Evolutionary conservation across 805 yeast species (phyloP), one percentile per base, ranked within the genome.

Genomic region (Kodamaea jinghongensis): DNA sequence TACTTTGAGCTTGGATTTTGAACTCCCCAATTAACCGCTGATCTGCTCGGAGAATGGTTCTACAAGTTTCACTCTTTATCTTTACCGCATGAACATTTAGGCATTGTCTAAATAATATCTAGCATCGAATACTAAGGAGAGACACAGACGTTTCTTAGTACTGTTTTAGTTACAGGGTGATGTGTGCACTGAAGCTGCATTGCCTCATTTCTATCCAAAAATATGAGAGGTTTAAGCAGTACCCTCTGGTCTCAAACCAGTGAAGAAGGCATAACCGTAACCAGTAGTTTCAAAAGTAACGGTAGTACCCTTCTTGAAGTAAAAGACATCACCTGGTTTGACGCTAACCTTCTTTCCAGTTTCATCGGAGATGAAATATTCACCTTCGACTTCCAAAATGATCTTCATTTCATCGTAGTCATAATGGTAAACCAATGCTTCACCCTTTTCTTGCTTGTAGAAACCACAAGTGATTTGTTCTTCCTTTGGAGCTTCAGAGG

Each of bases 391-490:
- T 60, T 82, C 86, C 46, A 81, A 70, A 57, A 79, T 74, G 50
- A 82, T 68, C 65, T 82, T 82, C 88, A 55, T 82, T 86, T 62
- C 80, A 58, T 45, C 49, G 38, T 48, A 76, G 54, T 63, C 66
- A 65, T 82, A 82, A 41, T 67, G 60, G 73, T 82, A 82, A n/a
- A 76, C 85, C 56, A 82, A 71, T 35, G 83, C 76, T 58, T 76
- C 80, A 43, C 88, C 88, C 41, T 67, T 65, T 60, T 79, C 83
- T 63, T 82, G 87, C 54, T 69, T 73, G 74, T 77, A 82, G 67
- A 82, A 81, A 38, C 89, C 89, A 56, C 81, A 70, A 12, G 81
- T 62, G 48, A 82, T 76, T 58, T 77, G 78, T 56, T 79, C 61
- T 36, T 76, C 86, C 36, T 67, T 59, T 50, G 78, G 79, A 39